Conservation (phyloP, 108 stramenopile species). For the Fistulifera pelliculosa region DNA sequence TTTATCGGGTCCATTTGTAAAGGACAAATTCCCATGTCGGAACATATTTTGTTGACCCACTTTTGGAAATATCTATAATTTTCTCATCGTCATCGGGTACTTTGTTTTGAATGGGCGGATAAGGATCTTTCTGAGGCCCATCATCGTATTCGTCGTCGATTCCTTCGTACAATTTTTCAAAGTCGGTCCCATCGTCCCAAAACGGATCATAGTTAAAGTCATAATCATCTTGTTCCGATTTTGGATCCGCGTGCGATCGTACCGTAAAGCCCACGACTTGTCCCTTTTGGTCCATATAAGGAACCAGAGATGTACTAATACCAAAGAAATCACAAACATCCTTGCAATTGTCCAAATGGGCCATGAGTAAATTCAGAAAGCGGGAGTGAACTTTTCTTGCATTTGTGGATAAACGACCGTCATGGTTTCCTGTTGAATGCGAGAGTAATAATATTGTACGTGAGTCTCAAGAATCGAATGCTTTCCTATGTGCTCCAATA, state of each 20-base stretch:
- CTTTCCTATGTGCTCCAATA: no score
- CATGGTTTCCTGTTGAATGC: conserved; percentile 29
- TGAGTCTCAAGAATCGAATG: no score
- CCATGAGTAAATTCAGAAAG: conserved; percentile 53
- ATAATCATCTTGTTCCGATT: conserved; percentile 12
- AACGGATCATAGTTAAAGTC: conserved; percentile 78
- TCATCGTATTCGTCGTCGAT: conserved; percentile 41
- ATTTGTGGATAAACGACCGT: conserved; percentile 70
- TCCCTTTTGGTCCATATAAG: conserved; percentile 20
- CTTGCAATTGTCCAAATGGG: conserved; percentile 78
- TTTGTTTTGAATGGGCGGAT: conserved; percentile 47
- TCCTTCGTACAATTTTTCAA: conserved; percentile 54
- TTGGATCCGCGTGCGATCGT: conserved; percentile 48
- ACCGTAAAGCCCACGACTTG: conserved; percentile 59
- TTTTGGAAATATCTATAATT: conserved; percentile 45
- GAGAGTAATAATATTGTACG: no score
- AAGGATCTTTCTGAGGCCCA: conserved; percentile 16
- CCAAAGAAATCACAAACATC: conserved; percentile 83
- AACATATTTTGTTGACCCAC: conserved; percentile 80
- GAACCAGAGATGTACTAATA: conserved; percentile 49
- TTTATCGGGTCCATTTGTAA: conserved; percentile 70
- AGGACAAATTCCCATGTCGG: conserved; percentile 92
- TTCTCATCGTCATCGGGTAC: conserved; percentile 61
- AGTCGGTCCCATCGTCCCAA: conserved; percentile 81
- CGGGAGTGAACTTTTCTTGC: conserved; percentile 30